Percentiles rank a stretch among this genome's conserved stretches.
Evolutionary conservation across 352 stramenopile species (phyloP).

Genomic region (Pythium insidiosum): DNA sequence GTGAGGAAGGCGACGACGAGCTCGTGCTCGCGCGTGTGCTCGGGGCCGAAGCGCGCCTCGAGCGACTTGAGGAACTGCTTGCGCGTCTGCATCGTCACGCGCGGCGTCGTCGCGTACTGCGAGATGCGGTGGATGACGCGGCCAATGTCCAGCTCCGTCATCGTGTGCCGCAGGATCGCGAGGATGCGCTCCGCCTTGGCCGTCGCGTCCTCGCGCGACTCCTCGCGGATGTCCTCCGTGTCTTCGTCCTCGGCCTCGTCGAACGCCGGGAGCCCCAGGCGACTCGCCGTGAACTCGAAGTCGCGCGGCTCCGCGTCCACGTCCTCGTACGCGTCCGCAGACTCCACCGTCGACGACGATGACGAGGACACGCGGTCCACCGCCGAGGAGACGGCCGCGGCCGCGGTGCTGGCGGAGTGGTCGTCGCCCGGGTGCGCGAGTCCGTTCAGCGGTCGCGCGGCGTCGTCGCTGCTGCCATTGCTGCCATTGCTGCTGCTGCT

Average conservation of each 20-base stretch:
- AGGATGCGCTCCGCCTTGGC: slow-evolving; percentile 74
- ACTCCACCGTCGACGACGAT: background rate
- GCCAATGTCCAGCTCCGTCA: slow-evolving; percentile 79
- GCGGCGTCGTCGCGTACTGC: slow-evolving; percentile 69
- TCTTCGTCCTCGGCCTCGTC: slow-evolving; percentile 27
- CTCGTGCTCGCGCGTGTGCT: slow-evolving; percentile 49
- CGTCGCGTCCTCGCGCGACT: slow-evolving; percentile 50
- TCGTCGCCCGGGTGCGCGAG: background rate
- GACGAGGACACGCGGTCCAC: background rate
- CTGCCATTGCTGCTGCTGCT: slow-evolving; percentile 7
- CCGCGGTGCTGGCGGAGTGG: slow-evolving; percentile 14
- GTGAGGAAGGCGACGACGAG: slow-evolving; percentile 73
- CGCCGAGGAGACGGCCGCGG: slow-evolving; percentile 18
- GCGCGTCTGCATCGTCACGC: slow-evolving; percentile 58
- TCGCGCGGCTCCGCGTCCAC: slow-evolving; percentile 22
- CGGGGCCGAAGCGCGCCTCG: slow-evolving; percentile 51
- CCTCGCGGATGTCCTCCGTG: slow-evolving; percentile 51
- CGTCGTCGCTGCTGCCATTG: slow-evolving; percentile 2
- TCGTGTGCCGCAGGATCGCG: slow-evolving; percentile 68
- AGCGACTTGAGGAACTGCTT: slow-evolving; percentile 76
- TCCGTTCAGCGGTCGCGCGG: background rate
- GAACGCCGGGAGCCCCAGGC: slow-evolving; percentile 64
- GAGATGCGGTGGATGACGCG: slow-evolving; percentile 75
- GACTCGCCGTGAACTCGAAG: slow-evolving; percentile 59
- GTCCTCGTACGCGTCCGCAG: background rate